Percentiles rank a stretch among this genome's conserved stretches.
These are phyloP conservation scores for Piper betle DNA, from an alignment of 164 flowering plant genomes.

Conservation along the genomic window DNA sequence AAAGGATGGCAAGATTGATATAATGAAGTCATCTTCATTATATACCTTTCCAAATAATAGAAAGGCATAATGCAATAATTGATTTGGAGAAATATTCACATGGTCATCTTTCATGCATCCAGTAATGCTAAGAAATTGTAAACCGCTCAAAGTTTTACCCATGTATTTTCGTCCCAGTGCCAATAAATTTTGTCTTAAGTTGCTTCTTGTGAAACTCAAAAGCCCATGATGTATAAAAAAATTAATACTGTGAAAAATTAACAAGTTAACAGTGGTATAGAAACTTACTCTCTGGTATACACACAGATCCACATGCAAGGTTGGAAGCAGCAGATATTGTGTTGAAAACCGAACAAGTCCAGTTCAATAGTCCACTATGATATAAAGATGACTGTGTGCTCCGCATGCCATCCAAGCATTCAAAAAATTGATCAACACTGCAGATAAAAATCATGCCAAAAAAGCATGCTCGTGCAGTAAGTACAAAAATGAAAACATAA, in stretches of 20 bases:
- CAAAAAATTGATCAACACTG: slow-evolving; percentile 94
- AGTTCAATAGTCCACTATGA: slow-evolving; percentile 85
- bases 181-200: too few species aligned
- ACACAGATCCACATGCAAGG: slow-evolving; percentile 81
- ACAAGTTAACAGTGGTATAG: not conserved
- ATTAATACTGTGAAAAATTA: not conserved
- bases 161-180: too few species aligned
- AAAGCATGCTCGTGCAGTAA: not conserved
- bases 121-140: too few species aligned
- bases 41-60: too few species aligned
- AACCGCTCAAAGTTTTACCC: too few species aligned
- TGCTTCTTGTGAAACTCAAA: not conserved
- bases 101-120: too few species aligned
- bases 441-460: slow-evolving; percentile 12
- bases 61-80: too few species aligned
- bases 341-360: slow-evolving; percentile 90
- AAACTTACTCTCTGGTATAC: slow-evolving; percentile 60
- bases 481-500: not conserved
- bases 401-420: slow-evolving; percentile 86
- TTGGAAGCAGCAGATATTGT: slow-evolving; percentile 91
- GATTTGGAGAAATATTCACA: too few species aligned
- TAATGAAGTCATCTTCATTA: too few species aligned
- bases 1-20: too few species aligned
- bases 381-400: slow-evolving; percentile 68
- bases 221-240: not conserved